These are phyloP conservation scores for Xylaria sp. DNA, from an alignment of 2,329 filamentous ascomycete species.

Conservation along the genomic window DNA sequence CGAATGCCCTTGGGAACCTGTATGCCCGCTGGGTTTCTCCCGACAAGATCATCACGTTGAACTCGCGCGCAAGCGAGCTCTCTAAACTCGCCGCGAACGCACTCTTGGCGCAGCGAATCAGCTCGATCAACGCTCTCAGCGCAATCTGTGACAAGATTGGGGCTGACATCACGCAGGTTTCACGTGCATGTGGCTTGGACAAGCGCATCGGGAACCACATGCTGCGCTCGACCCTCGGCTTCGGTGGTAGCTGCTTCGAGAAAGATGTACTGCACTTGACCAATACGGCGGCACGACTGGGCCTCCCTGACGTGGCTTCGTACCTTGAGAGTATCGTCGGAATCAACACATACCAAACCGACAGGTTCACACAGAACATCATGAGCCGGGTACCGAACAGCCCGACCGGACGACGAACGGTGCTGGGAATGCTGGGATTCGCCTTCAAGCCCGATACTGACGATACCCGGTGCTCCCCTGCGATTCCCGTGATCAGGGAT, in stretches of 20 bases:
- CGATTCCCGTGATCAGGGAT: not conserved
- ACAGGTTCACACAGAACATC: not conserved
- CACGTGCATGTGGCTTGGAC: not conserved
- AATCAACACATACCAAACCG: not conserved
- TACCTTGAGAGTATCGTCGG: conserved; percentile 4
- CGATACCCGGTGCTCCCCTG: not conserved
- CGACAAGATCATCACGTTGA: not conserved
- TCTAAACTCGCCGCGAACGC: not conserved
- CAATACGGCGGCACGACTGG: not conserved
- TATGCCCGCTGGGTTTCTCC: not conserved
- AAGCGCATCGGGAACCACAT: not conserved
- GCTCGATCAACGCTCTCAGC: not conserved
- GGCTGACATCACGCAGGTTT: not conserved
- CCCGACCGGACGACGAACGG: not conserved
- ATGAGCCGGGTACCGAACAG: conserved; percentile 1
- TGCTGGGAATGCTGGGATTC: not conserved
- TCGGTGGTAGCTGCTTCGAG: not conserved
- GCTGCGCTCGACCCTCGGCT: conserved; percentile 1
- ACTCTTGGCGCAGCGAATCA: not conserved
- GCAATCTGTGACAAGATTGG: conserved; percentile 1
- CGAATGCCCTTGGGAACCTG: not conserved
- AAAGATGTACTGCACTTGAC: conserved; percentile 1
- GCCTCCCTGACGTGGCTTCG: not conserved
- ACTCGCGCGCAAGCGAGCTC: not conserved
- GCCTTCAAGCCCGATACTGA: not conserved